Evolutionary conservation across 805 yeast genomes (phyloP), one percentile per base, ranked within the genome.

Genomic region (Huiozyma sinensis): DNA sequence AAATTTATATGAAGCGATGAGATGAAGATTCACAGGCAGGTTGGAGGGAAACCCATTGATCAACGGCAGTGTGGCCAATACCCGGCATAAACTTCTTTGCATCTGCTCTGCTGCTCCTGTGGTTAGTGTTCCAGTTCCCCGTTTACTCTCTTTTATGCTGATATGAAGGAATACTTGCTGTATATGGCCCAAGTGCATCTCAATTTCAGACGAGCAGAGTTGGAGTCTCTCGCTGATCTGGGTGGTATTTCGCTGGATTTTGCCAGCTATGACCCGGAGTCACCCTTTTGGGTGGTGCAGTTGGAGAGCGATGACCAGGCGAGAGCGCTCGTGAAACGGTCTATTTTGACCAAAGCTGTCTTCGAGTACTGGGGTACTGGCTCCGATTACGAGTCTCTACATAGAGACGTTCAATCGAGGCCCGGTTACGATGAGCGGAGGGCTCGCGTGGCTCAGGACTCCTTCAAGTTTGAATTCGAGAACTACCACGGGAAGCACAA

Each of bases 361-460:
- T 92, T 86, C 58, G 95, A 89, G 41, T 60, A 56, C 33, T 88
- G 92, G 86, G 95, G 95, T 0, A 63, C 70, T 41, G 96, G 92
- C 0, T 47, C 49, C 0, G 66, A 69, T 4, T 58, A 77, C 42
- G 79, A 73, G 0, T 72, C 69, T 33, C 60, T 89, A 34, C 96
- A 88, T 55, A 63, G 59, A 8, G 66, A 60, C 44, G 47, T 73
- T 58, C 28, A 53, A 53, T 31, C 59, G 48, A 47, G 68, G 55
- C 47, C 56, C 1, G 44, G 36, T 48, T 31, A 38, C 45, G 41
- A 41, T 11, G 57, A 51, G 6, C 52, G 51, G 39, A 53, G 53
- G 43, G 39, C 41, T 12, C 36, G 30, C 2, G 77, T 72, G 57
- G 66, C 68, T 39, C 49, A 68, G 2, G 56, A 65, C 35, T 65